Conservation (phyloP, 2,329 filamentous ascomycete genomes). For the Ophiostoma ips region DNA sequence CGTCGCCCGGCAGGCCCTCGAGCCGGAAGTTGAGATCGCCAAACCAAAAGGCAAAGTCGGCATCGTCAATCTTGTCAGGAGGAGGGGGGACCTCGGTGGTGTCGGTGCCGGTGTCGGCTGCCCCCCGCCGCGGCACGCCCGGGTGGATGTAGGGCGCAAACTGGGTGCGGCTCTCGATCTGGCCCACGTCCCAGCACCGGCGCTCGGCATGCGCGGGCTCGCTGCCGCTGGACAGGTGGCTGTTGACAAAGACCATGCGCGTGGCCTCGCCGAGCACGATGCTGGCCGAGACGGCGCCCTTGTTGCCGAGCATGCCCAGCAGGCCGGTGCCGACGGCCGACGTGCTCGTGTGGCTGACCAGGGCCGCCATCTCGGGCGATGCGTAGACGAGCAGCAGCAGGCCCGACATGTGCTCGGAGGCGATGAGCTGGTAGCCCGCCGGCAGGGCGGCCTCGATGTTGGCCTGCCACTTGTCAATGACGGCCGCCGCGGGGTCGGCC, state of each 20-base stretch:
- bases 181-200: constrained; percentile 76
- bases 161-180: constrained; percentile 61
- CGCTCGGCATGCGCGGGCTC: constrained; percentile 67
- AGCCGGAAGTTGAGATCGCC: constrained; percentile 92
- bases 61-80: constrained; percentile 54
- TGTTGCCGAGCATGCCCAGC: constrained; percentile 90
- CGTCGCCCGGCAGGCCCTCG: constrained; percentile 74
- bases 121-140: constrained; percentile 49
- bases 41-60: constrained; percentile 93
- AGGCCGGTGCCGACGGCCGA: constrained; percentile 77
- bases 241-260: constrained; percentile 78
- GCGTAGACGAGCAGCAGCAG: constrained; percentile 76
- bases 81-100: too few species aligned
- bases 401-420: constrained; percentile 75
- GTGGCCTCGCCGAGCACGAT: constrained; percentile 84
- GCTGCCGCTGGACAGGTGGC: constrained; percentile 75
- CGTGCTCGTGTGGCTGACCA: constrained; percentile 69
- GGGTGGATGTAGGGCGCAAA: constrained; percentile 58
- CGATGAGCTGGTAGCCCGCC: constrained; percentile 58
- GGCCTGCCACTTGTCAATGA: constrained; percentile 66
- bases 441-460: constrained; percentile 64
- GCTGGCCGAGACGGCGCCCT: constrained; percentile 72
- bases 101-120: constrained; percentile 44
- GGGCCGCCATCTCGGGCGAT: constrained; percentile 58
- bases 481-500: constrained; percentile 40